Evolutionary conservation across 257 asterid species (phyloP), one percentile per base, ranked within the genome.

Genomic region (Fraxinus anomala): DNA sequence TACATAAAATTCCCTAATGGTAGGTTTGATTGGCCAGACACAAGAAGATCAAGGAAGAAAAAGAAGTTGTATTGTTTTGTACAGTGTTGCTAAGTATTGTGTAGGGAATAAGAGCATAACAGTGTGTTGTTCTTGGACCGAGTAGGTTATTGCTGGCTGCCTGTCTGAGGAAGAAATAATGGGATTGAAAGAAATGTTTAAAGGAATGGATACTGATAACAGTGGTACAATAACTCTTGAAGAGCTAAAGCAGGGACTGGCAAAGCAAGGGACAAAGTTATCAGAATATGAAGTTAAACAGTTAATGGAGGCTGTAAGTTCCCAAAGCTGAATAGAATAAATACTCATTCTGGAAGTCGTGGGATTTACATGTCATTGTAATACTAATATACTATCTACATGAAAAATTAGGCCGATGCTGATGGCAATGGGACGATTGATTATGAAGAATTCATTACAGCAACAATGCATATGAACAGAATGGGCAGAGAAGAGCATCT

Each of bases 401-500:
- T 21, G 70, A 23, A 23, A 77, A 65, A n/a, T 16, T 78, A 91
- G 98, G 98, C 98, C 23, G 99, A 95, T 77, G 97, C 96, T 31
- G 99, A 95, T 85, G 99, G 99, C 19, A 93, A 94, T 59, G 99
- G 99, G 59, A 94, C 96, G 74, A 94, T 94, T 68, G 98, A 92
- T 82, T 94, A 94, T 21, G 99, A 92, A 79, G 99, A 95, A 73
- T 95, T 92, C 88, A 95, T 95, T 23, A 91, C 99, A 71, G 98
- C 99, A 67, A 95, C 98, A 73, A 93, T 92, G 99, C 98, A 95
- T 76, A 69, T 95, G 93, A 95, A 95, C 85, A 89, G 91, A 84
- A 92, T 95, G 99, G 98, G 91, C 88, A 88, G 90, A 80, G 99
- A 95, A 85, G 99, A 95, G 76, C 99, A 95, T 87, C 97, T 95